phyloP scores from a whole-genome alignment of 1,284 basidiomycete genomes.

The Heterobasidion parviporum region DNA sequence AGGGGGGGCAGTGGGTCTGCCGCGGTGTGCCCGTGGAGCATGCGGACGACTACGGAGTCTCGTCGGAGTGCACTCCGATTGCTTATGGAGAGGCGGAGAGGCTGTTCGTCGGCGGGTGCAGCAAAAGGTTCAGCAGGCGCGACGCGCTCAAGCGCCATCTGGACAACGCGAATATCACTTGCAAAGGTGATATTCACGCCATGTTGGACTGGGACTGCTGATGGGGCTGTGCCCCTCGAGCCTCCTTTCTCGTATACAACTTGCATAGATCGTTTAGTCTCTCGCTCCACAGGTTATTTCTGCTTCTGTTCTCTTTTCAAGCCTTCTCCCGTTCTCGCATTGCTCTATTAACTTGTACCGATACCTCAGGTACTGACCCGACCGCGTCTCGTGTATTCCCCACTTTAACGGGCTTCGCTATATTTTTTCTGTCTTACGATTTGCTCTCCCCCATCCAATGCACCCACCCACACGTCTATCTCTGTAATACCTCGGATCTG shows the following conservation, averaged over 20 bases:
- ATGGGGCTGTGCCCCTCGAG: not conserved
- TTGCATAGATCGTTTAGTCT: not conserved
- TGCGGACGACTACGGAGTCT: slow-evolving; percentile 5
- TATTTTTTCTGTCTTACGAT: too few relatives aligned
- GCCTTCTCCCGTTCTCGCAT: too few relatives aligned
- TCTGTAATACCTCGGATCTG: too few relatives aligned
- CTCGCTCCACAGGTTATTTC: not conserved
- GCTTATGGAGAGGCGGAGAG: not conserved
- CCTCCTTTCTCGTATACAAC: not conserved
- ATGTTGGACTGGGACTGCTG: not conserved
- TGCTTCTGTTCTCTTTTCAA: too few relatives aligned
- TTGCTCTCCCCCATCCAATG: too few relatives aligned
- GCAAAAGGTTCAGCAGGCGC: slow-evolving; percentile 15
- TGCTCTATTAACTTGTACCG: too few relatives aligned
- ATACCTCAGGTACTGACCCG: too few relatives aligned
- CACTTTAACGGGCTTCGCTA: too few relatives aligned
- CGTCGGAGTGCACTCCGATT: slow-evolving; percentile 5
- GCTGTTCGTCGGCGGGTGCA: slow-evolving; percentile 18
- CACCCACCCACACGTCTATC: too few relatives aligned
- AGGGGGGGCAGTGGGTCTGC: slow-evolving; percentile 13
- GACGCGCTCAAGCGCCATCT: slow-evolving; percentile 22
- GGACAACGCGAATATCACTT: slow-evolving; percentile 12
- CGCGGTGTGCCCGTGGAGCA: slow-evolving; percentile 15
- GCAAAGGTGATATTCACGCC: slow-evolving; percentile 1
- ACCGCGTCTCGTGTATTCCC: too few relatives aligned